Percentiles rank a stretch among this genome's conserved stretches.
These are phyloP conservation scores for Drechmeria coniospora DNA, from an alignment of 2,329 filamentous ascomycete species.

Conservation along the genomic window DNA sequence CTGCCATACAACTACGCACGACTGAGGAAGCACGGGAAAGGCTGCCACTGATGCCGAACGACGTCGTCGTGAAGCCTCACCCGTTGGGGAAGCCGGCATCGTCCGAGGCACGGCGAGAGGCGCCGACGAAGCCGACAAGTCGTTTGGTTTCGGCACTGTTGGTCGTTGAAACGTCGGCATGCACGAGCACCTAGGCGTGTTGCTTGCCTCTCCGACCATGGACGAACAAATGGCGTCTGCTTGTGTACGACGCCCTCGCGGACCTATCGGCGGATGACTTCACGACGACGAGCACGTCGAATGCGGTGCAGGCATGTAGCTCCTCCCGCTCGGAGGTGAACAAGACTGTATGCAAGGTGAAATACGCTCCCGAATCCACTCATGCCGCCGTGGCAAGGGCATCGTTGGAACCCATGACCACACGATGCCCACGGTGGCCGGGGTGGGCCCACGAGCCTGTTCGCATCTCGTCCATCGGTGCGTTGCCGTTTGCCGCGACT, in stretches of 20 bases:
- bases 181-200: constrained; percentile 1
- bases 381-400: too few species aligned
- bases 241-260: constrained; percentile 47
- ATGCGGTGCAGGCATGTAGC: constrained; percentile 36
- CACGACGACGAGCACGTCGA: constrained; percentile 32
- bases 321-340: constrained; percentile 37
- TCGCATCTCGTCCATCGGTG: too few species aligned
- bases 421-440: too few species aligned
- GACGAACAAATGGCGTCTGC: too few species aligned
- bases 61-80: too few species aligned
- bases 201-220: constrained; percentile 38
- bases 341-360: too few species aligned
- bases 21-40: constrained; percentile 30
- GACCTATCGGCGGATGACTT: constrained; percentile 52
- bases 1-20: constrained; percentile 38
- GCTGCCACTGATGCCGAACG: constrained; percentile 32
- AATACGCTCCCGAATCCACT: too few species aligned
- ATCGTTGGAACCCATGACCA: too few species aligned
- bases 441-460: too few species aligned
- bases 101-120: too few species aligned
- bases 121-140: constrained; percentile 48
- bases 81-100: not conserved
- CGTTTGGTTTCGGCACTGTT: constrained; percentile 48
- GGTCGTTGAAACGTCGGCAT: constrained; percentile 17
- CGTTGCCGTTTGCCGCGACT: too few species aligned